phyloP scores from a whole-genome alignment of 1,139 yeast genomes.

The Yamadazyma kanchanaburiensis region DNA sequence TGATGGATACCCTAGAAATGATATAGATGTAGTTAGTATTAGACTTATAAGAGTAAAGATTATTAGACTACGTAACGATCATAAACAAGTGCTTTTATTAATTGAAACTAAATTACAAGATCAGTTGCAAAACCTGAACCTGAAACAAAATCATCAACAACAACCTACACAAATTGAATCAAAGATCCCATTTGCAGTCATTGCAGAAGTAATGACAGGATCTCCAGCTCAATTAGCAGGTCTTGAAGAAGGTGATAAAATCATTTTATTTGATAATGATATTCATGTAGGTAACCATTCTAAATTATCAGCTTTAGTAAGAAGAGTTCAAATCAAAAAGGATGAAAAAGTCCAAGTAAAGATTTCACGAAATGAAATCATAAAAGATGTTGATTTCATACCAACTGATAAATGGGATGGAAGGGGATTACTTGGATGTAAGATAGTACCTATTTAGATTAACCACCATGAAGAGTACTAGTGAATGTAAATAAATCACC shows the following conservation, averaged over 20 bases:
- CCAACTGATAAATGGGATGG: conserved; percentile 70
- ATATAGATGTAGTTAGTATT: conserved; percentile 73
- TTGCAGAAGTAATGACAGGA: conserved; percentile 41
- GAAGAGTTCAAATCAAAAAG: conserved; percentile 21
- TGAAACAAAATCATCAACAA: conserved; percentile 1
- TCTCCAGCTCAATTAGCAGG: conserved; percentile 52
- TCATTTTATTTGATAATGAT: conserved; percentile 47
- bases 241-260: conserved; percentile 41
- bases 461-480: conserved; percentile 94
- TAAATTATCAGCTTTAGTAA: conserved; percentile 37
- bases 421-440: conserved; percentile 71
- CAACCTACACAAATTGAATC: conserved; percentile 1
- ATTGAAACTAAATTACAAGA: conserved; percentile 45
- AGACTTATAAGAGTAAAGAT: conserved; percentile 62
- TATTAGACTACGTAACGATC: conserved; percentile 68
- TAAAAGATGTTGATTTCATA: conserved; percentile 28
- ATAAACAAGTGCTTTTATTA: conserved; percentile 44
- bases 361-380: conserved; percentile 28
- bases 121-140: conserved; percentile 28
- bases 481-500: conserved; percentile 85
- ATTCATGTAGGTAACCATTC: conserved; percentile 53
- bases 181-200: conserved; percentile 54
- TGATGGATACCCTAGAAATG: conserved; percentile 86
- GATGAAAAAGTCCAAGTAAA: conserved; percentile 30
- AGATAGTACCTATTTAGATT: conserved; percentile 44